phyloP scores from a whole-genome alignment of 108 stramenopile genomes.

The Pseudonitzschia multiseries region DNA sequence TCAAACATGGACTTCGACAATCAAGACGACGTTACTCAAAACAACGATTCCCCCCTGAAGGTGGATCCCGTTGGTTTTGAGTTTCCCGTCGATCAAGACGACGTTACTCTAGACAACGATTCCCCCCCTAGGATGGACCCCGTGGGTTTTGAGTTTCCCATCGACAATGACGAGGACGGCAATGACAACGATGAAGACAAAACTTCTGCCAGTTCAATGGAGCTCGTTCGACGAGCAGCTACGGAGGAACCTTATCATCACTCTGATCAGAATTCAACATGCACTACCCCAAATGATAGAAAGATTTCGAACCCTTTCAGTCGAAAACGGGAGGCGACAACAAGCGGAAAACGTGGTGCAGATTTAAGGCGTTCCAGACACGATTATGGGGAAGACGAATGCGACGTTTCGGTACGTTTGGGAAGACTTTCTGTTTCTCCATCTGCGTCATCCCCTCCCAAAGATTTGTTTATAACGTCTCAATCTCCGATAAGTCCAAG shows the following conservation, averaged over 20 bases:
- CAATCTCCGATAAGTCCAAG: slow-evolving; percentile 39
- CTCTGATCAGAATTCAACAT: background rate
- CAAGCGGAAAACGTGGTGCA: slow-evolving; percentile 42
- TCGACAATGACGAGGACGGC: background rate
- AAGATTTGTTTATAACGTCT: slow-evolving; percentile 28
- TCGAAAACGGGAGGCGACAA: slow-evolving; percentile 30
- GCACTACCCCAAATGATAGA: background rate
- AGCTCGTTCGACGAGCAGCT: slow-evolving; percentile 20
- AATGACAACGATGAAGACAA: background rate
- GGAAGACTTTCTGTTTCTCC: slow-evolving; percentile 27
- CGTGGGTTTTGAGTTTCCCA: background rate
- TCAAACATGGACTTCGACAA: too few species aligned
- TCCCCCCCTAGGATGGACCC: background rate
- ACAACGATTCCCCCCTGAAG: background rate
- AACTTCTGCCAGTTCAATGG: slow-evolving; percentile 24
- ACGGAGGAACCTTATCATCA: slow-evolving; percentile 1
- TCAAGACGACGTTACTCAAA: background rate
- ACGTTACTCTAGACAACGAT: background rate
- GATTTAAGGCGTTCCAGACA: slow-evolving; percentile 23
- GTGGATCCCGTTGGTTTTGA: background rate
- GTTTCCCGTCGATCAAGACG: background rate
- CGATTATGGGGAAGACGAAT: slow-evolving; percentile 13
- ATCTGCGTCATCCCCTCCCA: background rate
- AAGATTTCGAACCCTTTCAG: background rate
- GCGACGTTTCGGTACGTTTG: slow-evolving; percentile 19